Conservation (phyloP, 192 early-diverging fungal genomes). For the Diversispora epigaea region DNA sequence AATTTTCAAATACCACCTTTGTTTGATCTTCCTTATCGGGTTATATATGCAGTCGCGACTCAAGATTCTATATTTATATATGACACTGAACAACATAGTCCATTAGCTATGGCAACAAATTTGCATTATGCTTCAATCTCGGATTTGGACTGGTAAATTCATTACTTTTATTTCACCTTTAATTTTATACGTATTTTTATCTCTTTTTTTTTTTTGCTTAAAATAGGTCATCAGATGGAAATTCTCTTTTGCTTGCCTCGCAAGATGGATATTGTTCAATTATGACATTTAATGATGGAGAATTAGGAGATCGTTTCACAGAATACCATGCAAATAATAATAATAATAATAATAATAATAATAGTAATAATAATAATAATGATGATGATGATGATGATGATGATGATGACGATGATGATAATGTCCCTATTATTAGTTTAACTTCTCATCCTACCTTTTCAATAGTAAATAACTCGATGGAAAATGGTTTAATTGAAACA, state of each 20-base stretch:
- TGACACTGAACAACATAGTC: conserved; percentile 74
- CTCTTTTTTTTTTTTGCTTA: conserved; percentile 17
- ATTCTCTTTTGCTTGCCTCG: conserved; percentile 70
- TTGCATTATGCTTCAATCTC: conserved; percentile 89
- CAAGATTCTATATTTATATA: conserved; percentile 82
- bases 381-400: no score
- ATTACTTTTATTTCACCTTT: not conserved
- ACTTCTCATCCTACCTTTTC: no score
- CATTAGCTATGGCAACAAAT: conserved; percentile 72
- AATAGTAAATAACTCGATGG: no score
- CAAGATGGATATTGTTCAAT: conserved; percentile 88
- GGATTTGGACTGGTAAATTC: conserved; percentile 80
- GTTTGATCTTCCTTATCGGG: conserved; percentile 65
- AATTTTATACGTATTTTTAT: not conserved
- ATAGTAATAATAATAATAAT: no score
- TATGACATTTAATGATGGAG: conserved; percentile 67
- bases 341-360: no score
- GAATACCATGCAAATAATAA: not conserved
- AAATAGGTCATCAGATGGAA: conserved; percentile 65
- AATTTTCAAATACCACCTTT: conserved; percentile 26
- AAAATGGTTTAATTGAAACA: no score
- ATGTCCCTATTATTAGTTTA: no score
- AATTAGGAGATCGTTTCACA: conserved; percentile 50
- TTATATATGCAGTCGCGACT: conserved; percentile 83
- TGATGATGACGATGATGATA: no score